phyloP scores from a whole-genome alignment of 352 stramenopile species.

The Phytophthora syringae region DNA sequence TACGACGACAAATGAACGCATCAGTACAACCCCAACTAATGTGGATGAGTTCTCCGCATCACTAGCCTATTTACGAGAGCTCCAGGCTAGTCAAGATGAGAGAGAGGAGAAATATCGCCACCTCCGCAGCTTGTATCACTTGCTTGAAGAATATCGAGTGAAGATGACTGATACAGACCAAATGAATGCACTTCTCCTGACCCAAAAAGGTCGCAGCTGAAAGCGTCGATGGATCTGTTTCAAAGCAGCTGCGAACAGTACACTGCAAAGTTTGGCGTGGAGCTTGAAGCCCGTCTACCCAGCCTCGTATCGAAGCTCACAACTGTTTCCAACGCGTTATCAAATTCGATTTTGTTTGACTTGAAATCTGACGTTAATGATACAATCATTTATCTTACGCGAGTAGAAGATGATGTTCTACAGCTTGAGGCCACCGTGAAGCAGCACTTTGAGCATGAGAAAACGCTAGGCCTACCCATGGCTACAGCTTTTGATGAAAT shows the following conservation, averaged over 20 bases:
- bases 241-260: constrained; percentile 77
- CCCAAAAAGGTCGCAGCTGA: constrained; percentile 79
- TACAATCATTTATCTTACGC: constrained; percentile 53
- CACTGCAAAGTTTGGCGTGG: constrained; percentile 74
- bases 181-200: constrained; percentile 77
- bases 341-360: constrained; percentile 48
- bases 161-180: constrained; percentile 74
- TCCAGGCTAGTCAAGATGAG: constrained; percentile 51
- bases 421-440: constrained; percentile 28
- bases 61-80: constrained; percentile 59
- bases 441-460: constrained; percentile 61
- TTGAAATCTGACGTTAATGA: constrained; percentile 54
- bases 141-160: constrained; percentile 76
- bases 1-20: constrained; percentile 63
- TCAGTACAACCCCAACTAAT: constrained; percentile 71
- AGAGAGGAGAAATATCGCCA: constrained; percentile 66
- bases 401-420: constrained; percentile 37
- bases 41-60: constrained; percentile 78
- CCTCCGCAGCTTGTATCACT: constrained; percentile 60
- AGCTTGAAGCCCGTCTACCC: constrained; percentile 68
- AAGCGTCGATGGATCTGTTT: constrained; percentile 80
- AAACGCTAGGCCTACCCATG: constrained; percentile 59
- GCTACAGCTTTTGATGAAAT: constrained; percentile 85
- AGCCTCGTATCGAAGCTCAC: constrained; percentile 43
- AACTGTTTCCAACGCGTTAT: constrained; percentile 42